Percentiles rank a stretch among this genome's conserved stretches.
Conservation (phyloP, 148 eudicot genomes). For the Arbutus unedo region DNA sequence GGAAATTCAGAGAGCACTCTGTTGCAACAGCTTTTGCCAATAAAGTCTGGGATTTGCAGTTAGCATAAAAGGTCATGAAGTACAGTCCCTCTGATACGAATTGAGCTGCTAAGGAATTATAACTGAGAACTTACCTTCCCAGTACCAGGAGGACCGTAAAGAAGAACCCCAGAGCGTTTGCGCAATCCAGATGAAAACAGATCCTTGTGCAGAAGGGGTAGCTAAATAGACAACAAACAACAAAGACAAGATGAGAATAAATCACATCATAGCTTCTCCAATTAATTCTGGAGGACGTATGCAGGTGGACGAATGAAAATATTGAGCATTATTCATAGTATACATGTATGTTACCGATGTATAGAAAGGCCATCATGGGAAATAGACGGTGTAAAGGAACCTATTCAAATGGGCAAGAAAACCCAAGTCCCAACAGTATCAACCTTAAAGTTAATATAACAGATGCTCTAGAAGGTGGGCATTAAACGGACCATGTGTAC, state of each 20-base stretch:
- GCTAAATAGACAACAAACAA: conserved; percentile 38
- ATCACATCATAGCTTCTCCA: background rate
- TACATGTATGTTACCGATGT: background rate
- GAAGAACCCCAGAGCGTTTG: conserved; percentile 97
- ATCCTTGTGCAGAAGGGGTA: conserved; percentile 92
- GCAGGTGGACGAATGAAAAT: background rate
- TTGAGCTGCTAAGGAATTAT: conserved; percentile 1
- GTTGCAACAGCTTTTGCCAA: conserved; percentile 99
- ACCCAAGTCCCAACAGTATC: background rate
- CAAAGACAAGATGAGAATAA: background rate
- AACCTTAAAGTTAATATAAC: background rate
- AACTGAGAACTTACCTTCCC: conserved; percentile 63
- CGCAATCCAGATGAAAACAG: conserved; percentile 97
- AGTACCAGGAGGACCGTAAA: conserved; percentile 99
- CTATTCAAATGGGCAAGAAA: background rate
- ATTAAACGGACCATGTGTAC: background rate
- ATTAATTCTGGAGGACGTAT: background rate
- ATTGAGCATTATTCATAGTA: background rate
- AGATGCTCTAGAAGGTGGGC: background rate
- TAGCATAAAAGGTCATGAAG: conserved; percentile 18
- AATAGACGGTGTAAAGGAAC: background rate
- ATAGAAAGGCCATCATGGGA: background rate
- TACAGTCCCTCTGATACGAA: background rate
- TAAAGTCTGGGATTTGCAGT: conserved; percentile 59
- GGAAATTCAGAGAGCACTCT: conserved; percentile 91